Percentiles rank a stretch among this genome's conserved stretches.
Conservation (phyloP, 371 early-diverging fungal species). For the Lichtheimia hyalospora region DNA sequence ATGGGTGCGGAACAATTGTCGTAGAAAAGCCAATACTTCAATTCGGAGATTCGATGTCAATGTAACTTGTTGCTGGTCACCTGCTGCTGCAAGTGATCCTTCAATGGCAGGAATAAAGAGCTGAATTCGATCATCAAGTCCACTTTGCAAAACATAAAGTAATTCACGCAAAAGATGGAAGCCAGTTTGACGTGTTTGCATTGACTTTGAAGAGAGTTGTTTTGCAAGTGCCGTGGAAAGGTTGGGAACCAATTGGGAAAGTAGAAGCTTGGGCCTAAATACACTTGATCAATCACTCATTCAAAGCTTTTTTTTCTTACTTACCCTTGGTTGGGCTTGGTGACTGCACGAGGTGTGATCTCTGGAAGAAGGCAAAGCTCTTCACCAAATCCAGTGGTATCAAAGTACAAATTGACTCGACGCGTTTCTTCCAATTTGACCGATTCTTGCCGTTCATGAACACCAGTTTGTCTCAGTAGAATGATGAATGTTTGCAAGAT, state of each 20-base stretch:
- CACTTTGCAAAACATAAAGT: conserved; percentile 70
- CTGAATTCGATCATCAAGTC: conserved; percentile 63
- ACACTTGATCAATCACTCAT: background rate
- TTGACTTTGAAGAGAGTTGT: conserved; percentile 72
- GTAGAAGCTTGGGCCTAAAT: conserved; percentile 51
- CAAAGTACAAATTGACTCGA: conserved; percentile 19
- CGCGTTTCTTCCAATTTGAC: background rate
- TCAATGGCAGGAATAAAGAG: conserved; percentile 75
- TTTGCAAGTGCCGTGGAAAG: conserved; percentile 69
- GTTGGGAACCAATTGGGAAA: conserved; percentile 61
- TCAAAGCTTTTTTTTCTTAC: too few relatives aligned
- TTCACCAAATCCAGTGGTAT: conserved; percentile 23
- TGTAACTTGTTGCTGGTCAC: conserved; percentile 52
- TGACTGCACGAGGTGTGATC: background rate
- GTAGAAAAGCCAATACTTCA: conserved; percentile 76
- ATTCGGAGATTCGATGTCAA: conserved; percentile 85
- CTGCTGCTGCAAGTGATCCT: conserved; percentile 54
- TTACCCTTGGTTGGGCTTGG: background rate
- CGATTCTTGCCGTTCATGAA: conserved; percentile 43
- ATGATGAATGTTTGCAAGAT: conserved; percentile 76
- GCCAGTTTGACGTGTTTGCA: conserved; percentile 74
- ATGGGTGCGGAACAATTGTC: conserved; percentile 67
- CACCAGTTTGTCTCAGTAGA: conserved; percentile 72
- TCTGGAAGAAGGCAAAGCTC: conserved; percentile 10
- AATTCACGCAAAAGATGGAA: conserved; percentile 76